These are phyloP conservation scores for Talaromyces borbonicus DNA, from an alignment of 495 filamentous ascomycete genomes.

Conservation along the genomic window DNA sequence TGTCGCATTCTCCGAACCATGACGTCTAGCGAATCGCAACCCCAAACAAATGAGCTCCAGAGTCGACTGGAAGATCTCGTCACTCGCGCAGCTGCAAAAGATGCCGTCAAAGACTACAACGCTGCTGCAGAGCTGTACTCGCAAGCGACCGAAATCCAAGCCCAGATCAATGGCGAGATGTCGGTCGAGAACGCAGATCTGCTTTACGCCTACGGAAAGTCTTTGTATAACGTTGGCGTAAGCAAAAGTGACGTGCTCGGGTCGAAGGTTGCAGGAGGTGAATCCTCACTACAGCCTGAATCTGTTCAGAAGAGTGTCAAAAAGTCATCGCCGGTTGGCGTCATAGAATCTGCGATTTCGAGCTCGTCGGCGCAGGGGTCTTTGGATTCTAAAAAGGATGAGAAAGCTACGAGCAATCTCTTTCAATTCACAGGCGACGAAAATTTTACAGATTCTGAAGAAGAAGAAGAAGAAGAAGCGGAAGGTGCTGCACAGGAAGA, in stretches of 20 bases:
- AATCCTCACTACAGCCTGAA: slow-evolving; percentile 24
- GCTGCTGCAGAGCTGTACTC: slow-evolving; percentile 79
- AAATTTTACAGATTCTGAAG: slow-evolving; percentile 71
- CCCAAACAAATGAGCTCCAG: slow-evolving; percentile 12
- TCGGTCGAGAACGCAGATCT: slow-evolving; percentile 82
- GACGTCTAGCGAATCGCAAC: slow-evolving; percentile 7
- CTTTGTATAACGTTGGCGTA: slow-evolving; percentile 85
- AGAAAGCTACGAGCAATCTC: slow-evolving; percentile 34
- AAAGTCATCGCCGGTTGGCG: neutral
- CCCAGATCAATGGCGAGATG: slow-evolving; percentile 85
- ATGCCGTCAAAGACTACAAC: slow-evolving; percentile 76
- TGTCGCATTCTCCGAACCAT: neutral
- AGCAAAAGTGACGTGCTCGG: slow-evolving; percentile 92
- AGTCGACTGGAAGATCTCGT: slow-evolving; percentile 37
- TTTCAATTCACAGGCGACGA: slow-evolving; percentile 95
- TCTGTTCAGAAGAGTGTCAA: slow-evolving; percentile 10
- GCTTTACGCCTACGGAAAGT: slow-evolving; percentile 86
- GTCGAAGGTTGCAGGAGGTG: slow-evolving; percentile 60
- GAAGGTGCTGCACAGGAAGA: slow-evolving; percentile 28
- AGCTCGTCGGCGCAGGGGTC: slow-evolving; percentile 13
- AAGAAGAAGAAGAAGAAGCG: slow-evolving; percentile 52
- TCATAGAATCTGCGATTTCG: slow-evolving; percentile 11
- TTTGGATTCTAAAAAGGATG: slow-evolving; percentile 21
- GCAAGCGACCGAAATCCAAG: slow-evolving; percentile 81
- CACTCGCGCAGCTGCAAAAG: slow-evolving; percentile 54